Percentiles rank a stretch among this genome's conserved stretches.
These are phyloP conservation scores for Penicillium sp. DNA, from an alignment of 2,329 filamentous ascomycete species.

Conservation along the genomic window DNA sequence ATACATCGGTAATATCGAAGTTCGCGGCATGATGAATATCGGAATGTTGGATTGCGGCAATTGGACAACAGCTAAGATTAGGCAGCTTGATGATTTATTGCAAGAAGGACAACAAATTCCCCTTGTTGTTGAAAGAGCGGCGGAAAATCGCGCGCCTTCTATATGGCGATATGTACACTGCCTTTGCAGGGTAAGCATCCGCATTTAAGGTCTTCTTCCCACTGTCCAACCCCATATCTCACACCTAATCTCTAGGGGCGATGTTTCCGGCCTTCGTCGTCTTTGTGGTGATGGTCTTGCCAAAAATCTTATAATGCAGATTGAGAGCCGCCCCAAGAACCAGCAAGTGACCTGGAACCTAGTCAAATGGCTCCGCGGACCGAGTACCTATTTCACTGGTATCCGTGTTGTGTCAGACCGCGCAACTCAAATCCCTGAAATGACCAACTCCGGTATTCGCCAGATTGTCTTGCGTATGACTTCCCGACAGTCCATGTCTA, in stretches of 20 bases:
- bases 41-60: neutral
- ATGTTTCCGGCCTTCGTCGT: slow-evolving; percentile 34
- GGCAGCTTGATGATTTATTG: slow-evolving; percentile 3
- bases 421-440: slow-evolving; percentile 41
- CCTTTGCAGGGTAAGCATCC: slow-evolving; percentile 46
- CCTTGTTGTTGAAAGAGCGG: slow-evolving; percentile 31
- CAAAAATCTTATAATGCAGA: slow-evolving; percentile 34
- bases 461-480: slow-evolving; percentile 43
- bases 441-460: slow-evolving; percentile 39
- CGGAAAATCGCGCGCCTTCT: slow-evolving; percentile 40
- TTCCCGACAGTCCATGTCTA: slow-evolving; percentile 39
- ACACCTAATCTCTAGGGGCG: slow-evolving; percentile 26
- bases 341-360: slow-evolving; percentile 38
- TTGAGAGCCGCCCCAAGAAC: slow-evolving; percentile 33
- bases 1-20: neutral
- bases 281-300: slow-evolving; percentile 43
- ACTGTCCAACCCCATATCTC: slow-evolving; percentile 1
- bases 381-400: slow-evolving; percentile 39
- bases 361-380: slow-evolving; percentile 38
- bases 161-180: slow-evolving; percentile 49
- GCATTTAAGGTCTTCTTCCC: neutral
- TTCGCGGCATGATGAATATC: neutral
- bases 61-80: slow-evolving; percentile 2
- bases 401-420: slow-evolving; percentile 44
- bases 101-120: slow-evolving; percentile 10